A percentile compares a stretch with the other conserved stretches of the same genome.
Conservation (phyloP, 495 filamentous ascomycete genomes). For the Xylaria sp. region DNA sequence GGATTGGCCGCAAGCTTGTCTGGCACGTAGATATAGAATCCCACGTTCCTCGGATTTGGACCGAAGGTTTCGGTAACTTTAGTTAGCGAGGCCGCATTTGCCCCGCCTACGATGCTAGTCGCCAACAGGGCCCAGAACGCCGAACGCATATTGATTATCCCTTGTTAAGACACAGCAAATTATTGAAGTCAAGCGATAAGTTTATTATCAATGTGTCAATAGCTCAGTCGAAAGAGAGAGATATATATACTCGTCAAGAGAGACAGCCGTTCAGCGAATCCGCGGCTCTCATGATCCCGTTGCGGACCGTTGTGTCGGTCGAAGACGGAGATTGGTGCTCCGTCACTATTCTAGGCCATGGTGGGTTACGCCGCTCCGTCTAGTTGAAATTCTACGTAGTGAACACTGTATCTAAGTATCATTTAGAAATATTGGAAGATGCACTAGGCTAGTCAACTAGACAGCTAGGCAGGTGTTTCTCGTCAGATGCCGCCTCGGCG, state of each 20-base stretch:
- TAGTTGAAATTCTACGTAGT: not conserved
- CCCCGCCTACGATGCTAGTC: not conserved
- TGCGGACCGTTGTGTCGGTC: not conserved
- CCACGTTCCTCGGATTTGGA: conserved; percentile 57
- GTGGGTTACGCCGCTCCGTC: not conserved
- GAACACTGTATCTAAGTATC: not conserved
- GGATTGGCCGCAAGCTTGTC: conserved; percentile 57
- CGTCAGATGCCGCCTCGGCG: not conserved
- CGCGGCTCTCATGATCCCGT: not conserved
- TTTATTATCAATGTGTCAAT: not conserved
- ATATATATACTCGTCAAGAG: not conserved
- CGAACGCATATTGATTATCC: conserved; percentile 19
- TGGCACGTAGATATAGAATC: conserved; percentile 64
- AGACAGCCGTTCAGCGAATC: not conserved
- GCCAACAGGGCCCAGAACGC: conserved; percentile 11
- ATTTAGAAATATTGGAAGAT: not conserved
- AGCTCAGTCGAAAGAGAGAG: too few relatives aligned
- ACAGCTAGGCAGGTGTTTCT: not conserved
- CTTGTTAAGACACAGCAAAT: not conserved
- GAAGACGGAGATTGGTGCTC: conserved; percentile 13
- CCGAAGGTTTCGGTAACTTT: conserved; percentile 50
- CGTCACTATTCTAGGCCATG: conserved; percentile 12
- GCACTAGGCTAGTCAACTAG: not conserved
- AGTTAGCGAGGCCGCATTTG: conserved; percentile 37
- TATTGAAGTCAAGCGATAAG: not conserved